Evolutionary conservation across 768 basidiomycete species (phyloP), one percentile per base, ranked within the genome.

Genomic region (Pisolithus microcarpus): DNA sequence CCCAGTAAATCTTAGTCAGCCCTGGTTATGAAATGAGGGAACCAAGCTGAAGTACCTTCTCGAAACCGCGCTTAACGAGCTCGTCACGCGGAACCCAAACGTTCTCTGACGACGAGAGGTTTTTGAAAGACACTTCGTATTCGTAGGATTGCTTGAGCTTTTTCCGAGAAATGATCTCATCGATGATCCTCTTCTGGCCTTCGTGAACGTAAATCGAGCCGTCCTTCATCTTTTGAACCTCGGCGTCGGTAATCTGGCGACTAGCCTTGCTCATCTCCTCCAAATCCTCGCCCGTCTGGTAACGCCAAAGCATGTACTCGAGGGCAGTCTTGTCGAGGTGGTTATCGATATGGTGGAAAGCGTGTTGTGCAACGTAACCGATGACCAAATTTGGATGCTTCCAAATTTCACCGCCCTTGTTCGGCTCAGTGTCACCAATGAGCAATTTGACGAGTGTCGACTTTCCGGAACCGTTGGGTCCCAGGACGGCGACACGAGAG

Each of bases 321-420:
- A 97, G 85, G 46, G 94, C 91, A 13, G 94, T 97, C 81, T 93
- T 95, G 80, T 97, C 94, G 66, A 97, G 89, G 67, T 97, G 94
- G 70, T 91, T 75, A 70, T 97, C 94, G 65, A 97, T 97, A 71
- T 97, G 94, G 78, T 97, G 94, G 93, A 97, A 97, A 55, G 94
- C 94, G 72, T 97, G 94, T 73, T 97, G 94, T 38, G 94, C 94
- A 59, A 97, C 94, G 75, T 97, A 97, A 65, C 94, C 94, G 56
- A 97, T 95, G 74, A 97, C 94, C 82, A 97, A 79, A 81, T 97
- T 97, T 56, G 94, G 94, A 76, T 97, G 94, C 77, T 94, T 97
- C 94, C 94, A 97, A 73, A 87, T 85, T 73, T 93, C 91, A 78
- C 94, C 94, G 56, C 90, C 90, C 75, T 84, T 87, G 82, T 96